These are phyloP conservation scores for Astrothelium macrocarpum DNA, from an alignment of 495 filamentous ascomycete species.

Conservation along the genomic window DNA sequence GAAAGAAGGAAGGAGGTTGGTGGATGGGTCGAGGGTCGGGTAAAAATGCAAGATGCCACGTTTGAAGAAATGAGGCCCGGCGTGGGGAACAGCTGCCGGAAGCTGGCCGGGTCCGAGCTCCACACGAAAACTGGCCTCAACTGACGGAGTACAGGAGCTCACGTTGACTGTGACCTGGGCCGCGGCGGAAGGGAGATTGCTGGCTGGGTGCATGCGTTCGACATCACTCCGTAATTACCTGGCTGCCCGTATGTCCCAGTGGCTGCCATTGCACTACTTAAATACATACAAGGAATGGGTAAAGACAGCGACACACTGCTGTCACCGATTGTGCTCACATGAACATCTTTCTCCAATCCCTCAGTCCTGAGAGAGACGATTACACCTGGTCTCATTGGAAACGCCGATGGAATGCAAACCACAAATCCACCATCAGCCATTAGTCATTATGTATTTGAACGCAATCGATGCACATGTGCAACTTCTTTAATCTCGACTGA, in stretches of 20 bases:
- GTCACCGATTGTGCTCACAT: background rate
- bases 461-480: background rate
- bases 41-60: conserved; percentile 5
- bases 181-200: too few relatives aligned
- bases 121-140: too few relatives aligned
- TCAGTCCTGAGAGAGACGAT: too few relatives aligned
- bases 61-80: conserved; percentile 2
- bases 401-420: conserved; percentile 1
- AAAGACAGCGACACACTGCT: background rate
- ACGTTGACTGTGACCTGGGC: too few relatives aligned
- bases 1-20: background rate
- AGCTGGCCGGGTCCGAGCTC: background rate
- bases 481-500: conserved; percentile 44
- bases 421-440: background rate
- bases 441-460: conserved; percentile 4
- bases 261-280: background rate
- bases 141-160: too few relatives aligned
- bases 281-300: conserved; percentile 3
- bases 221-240: too few relatives aligned
- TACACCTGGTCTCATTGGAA: background rate
- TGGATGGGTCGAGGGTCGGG: background rate
- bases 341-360: too few relatives aligned
- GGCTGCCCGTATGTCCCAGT: background rate
- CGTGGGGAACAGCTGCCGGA: conserved; percentile 5
- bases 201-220: too few relatives aligned